Conservation (phyloP, 2,329 filamentous ascomycete genomes). For the Gnomoniopsis sp. region DNA sequence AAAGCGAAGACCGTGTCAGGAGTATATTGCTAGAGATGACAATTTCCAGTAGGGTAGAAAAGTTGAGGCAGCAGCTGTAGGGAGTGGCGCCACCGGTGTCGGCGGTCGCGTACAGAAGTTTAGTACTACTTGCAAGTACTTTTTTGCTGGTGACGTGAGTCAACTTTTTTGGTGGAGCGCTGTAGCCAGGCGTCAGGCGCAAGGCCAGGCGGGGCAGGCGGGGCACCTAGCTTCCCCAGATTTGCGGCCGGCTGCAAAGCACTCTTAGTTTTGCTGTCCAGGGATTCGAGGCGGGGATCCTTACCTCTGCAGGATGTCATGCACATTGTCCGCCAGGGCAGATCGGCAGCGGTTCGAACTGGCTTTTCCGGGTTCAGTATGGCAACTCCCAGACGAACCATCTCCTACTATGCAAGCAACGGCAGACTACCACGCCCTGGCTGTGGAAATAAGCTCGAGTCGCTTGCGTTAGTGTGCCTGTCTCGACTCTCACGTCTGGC, state of each 20-base stretch:
- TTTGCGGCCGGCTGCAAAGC: neutral
- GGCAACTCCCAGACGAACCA: no score
- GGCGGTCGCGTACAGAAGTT: neutral
- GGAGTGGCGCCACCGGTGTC: neutral
- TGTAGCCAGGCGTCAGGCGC: no score
- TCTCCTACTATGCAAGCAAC: neutral
- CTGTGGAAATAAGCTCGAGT: neutral
- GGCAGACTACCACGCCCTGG: neutral
- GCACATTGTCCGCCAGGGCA: neutral
- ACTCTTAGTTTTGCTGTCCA: neutral
- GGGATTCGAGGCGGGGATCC: neutral
- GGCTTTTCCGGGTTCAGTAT: neutral
- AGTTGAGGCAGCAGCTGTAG: neutral
- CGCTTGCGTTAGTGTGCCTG: neutral
- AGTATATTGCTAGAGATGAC: no score
- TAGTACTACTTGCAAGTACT: no score
- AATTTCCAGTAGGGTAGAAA: neutral
- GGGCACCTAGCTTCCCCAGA: neutral
- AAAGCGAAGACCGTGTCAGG: neutral
- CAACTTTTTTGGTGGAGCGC: neutral
- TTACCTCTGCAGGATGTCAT: neutral
- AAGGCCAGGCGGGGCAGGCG: no score
- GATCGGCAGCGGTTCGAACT: neutral
- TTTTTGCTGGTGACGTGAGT: slow-evolving; percentile 16
- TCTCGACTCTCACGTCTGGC: neutral